phyloP scores from a whole-genome alignment of 768 basidiomycete genomes.

The Artomyces pyxidatus region DNA sequence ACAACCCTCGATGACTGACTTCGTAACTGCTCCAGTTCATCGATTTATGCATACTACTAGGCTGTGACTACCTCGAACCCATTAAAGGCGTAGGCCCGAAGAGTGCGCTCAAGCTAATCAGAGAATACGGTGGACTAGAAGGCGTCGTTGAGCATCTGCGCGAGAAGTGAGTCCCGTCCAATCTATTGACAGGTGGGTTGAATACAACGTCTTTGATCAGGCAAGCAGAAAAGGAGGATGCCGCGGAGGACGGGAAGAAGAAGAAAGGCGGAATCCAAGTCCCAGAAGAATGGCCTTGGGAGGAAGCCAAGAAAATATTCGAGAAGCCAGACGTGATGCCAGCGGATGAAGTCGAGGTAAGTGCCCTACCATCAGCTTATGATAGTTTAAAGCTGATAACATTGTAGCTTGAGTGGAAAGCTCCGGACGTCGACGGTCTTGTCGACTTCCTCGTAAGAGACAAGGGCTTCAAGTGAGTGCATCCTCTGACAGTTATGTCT shows the following conservation, averaged over 20 bases:
- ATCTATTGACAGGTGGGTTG: conserved; percentile 2
- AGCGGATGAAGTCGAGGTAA: conserved; percentile 78
- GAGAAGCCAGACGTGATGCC: conserved; percentile 84
- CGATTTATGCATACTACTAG: conserved; percentile 92
- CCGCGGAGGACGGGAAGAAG: conserved; percentile 45
- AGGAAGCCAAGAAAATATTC: conserved; percentile 89
- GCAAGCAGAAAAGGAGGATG: conserved; percentile 34
- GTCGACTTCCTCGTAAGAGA: conserved; percentile 89
- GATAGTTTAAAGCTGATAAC: background rate
- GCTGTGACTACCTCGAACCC: conserved; percentile 99
- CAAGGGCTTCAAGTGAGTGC: conserved; percentile 91
- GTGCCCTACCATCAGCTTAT: conserved; percentile 4
- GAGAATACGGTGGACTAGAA: conserved; percentile 69
- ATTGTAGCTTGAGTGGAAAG: conserved; percentile 83
- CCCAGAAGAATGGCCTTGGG: conserved; percentile 96
- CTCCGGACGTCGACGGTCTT: conserved; percentile 87
- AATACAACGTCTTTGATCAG: conserved; percentile 26
- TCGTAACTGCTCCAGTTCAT: conserved; percentile 55
- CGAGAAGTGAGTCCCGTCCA: conserved; percentile 47
- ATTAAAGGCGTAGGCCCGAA: conserved; percentile 96
- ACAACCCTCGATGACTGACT: background rate
- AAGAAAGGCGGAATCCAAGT: conserved; percentile 72
- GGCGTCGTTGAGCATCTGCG: conserved; percentile 71
- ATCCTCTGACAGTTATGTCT: background rate
- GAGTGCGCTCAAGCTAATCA: conserved; percentile 85